Evolutionary conservation across 2,329 filamentous ascomycete genomes (phyloP), one percentile per base, ranked within the genome.

Genomic region (Biscogniauxia marginata): DNA sequence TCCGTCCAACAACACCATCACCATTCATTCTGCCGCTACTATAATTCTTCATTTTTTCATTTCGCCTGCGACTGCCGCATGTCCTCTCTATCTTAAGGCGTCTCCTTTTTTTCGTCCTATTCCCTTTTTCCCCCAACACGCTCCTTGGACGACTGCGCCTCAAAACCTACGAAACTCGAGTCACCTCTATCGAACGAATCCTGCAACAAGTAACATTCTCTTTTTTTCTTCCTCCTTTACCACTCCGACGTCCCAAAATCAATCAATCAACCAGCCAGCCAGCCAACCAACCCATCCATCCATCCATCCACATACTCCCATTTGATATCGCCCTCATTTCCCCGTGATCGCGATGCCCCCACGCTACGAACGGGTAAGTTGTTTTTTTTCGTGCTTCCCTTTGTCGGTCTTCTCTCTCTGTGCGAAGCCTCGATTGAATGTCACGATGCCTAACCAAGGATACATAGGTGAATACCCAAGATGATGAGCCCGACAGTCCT

Each of bases 361-460:
- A 63, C 74, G 79, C 50, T 87, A 87, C 69, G 83, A 84, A 68
- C 76, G 82, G 75, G 83, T 85, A 76, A 59, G 79, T 70, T 51
- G 43, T 7, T 13, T 50, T 19, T 19, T 46, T 45, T 18, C n/a
- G 43, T 45, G 16, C 43, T 45, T 13, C 39, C 8, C 8, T 16
- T 18, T 50, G 24, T 18, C n/a, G n/a, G n/a, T 13, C 3, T 9
- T 34, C 8, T 19, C 7, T n/a, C 7, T 34, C 16, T n/a, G n/a
- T n/a, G 5, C 20, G 20, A 44, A 18, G 11, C 19, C 18, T 43
- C 50, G 18, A 20, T 22, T 18, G 20, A 22, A 46, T 46, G 44
- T 30, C 13, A 51, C n/a, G 30, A 19, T n/a, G 11, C 19, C 20
- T 45, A 18, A 48, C 39, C 25, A 30, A 52, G 7, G 13, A 22